Percentiles rank a stretch among this genome's conserved stretches.
Evolutionary conservation across 176 grass and related monocot genomes (phyloP).

Genomic region (Oryza glaberrima): DNA sequence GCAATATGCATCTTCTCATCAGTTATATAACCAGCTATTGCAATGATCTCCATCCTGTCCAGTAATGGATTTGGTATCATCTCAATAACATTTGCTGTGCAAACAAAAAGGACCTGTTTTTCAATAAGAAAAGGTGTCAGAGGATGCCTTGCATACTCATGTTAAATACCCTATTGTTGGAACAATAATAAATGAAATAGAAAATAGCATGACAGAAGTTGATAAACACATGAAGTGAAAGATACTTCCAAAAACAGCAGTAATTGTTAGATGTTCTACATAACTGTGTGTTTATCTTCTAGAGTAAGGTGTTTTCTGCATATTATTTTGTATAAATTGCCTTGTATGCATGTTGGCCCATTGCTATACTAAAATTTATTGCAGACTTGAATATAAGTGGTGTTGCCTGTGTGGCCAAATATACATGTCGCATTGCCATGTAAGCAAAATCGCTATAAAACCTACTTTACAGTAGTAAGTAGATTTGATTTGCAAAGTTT

Average conservation of each 20-base stretch:
- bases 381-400: not conserved
- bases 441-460: not conserved
- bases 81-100: slow-evolving; percentile 95
- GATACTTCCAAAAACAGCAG: slow-evolving; percentile 29
- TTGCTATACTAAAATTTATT: not conserved
- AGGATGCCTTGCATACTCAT: slow-evolving; percentile 19
- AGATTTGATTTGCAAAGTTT: too few species aligned
- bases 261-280: not conserved
- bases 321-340: not conserved
- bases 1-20: slow-evolving; percentile 99
- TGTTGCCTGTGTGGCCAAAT: not conserved
- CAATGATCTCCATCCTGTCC: slow-evolving; percentile 98
- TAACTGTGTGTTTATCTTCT: not conserved
- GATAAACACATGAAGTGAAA: slow-evolving; percentile 20
- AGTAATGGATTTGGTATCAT: slow-evolving; percentile 94
- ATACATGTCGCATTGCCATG: not conserved
- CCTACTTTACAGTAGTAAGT: too few species aligned
- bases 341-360: not conserved
- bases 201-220: slow-evolving; percentile 32
- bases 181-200: slow-evolving; percentile 37
- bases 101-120: slow-evolving; percentile 95
- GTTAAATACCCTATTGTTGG: not conserved
- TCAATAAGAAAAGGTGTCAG: slow-evolving; percentile 41
- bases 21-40: slow-evolving; percentile 99
- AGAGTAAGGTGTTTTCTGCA: not conserved